Evolutionary conservation across 495 filamentous ascomycete genomes (phyloP).

Genomic region (Eremomyces bilateralis): DNA sequence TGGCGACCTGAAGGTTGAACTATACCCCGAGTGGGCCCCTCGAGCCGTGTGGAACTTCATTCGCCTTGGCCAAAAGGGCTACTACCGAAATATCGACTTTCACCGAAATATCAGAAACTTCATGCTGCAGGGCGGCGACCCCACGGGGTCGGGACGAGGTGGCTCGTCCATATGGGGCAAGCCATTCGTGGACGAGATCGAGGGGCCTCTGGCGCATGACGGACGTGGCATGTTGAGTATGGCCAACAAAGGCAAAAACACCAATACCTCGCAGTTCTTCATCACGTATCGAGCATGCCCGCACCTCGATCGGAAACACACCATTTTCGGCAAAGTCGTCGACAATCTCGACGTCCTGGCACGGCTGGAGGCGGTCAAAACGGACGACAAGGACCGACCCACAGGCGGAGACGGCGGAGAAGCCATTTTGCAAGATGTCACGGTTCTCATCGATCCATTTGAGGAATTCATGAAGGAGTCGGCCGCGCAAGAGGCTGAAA

Average conservation of each 20-base stretch:
- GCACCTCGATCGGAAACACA: slow-evolving; percentile 87
- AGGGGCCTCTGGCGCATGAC: slow-evolving; percentile 67
- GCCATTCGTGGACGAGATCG: slow-evolving; percentile 80
- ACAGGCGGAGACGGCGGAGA: no score
- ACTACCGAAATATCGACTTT: slow-evolving; percentile 64
- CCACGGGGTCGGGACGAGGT: slow-evolving; percentile 74
- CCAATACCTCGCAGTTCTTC: slow-evolving; percentile 91
- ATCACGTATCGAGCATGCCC: slow-evolving; percentile 63
- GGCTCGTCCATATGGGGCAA: slow-evolving; percentile 76
- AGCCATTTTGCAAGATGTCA: slow-evolving; percentile 67
- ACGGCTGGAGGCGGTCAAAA: slow-evolving; percentile 48
- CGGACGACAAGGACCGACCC: slow-evolving; percentile 46
- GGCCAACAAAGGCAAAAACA: slow-evolving; percentile 97
- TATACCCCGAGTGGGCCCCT: slow-evolving; percentile 78
- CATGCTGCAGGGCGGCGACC: slow-evolving; percentile 97
- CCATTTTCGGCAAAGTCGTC: slow-evolving; percentile 77
- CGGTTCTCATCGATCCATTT: slow-evolving; percentile 86
- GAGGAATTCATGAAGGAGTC: slow-evolving; percentile 66
- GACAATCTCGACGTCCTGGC: slow-evolving; percentile 45
- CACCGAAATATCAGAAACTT: slow-evolving; percentile 88
- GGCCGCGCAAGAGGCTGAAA: slow-evolving; percentile 21
- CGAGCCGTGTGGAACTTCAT: slow-evolving; percentile 95
- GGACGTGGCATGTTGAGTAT: slow-evolving; percentile 42
- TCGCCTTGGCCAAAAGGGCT: slow-evolving; percentile 66
- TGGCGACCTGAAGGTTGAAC: slow-evolving; percentile 67